Evolutionary conservation across 2,329 filamentous ascomycete species (phyloP).

Genomic region (Drechslerella dactyloides): DNA sequence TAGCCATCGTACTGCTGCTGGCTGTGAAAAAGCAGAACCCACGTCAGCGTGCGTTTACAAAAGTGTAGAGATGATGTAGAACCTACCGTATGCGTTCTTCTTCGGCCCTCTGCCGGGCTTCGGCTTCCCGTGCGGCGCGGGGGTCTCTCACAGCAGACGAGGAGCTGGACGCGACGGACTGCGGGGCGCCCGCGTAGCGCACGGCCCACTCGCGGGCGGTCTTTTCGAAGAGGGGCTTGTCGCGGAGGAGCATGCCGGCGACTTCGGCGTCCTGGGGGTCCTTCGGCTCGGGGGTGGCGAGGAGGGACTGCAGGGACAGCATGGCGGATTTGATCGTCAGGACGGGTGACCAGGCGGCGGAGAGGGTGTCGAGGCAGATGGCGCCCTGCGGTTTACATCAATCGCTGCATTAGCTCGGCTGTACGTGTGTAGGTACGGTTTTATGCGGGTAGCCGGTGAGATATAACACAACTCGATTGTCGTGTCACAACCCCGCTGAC

Average conservation of each 20-base stretch:
- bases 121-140: constrained; percentile 52
- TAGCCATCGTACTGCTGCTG: constrained; percentile 74
- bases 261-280: constrained; percentile 97
- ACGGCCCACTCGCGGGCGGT: constrained; percentile 92
- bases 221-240: constrained; percentile 77
- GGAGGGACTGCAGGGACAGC: constrained; percentile 88
- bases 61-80: neutral
- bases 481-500: no score
- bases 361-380: constrained; percentile 93
- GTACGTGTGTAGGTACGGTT: neutral
- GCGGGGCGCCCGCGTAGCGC: constrained; percentile 77
- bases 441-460: constrained; percentile 15
- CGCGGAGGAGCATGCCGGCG: constrained; percentile 82
- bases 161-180: constrained; percentile 60
- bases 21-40: neutral
- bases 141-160: constrained; percentile 52
- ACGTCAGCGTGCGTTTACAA: constrained; percentile 35
- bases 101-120: constrained; percentile 53
- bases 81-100: constrained; percentile 46
- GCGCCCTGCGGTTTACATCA: constrained; percentile 70
- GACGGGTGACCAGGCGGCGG: constrained; percentile 90
- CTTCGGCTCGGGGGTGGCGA: constrained; percentile 91
- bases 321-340: constrained; percentile 95
- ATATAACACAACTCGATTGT: no score
- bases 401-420: constrained; percentile 3